phyloP scores from a whole-genome alignment of 2,329 filamentous ascomycete genomes.

The Scedosporium apiospermum region DNA sequence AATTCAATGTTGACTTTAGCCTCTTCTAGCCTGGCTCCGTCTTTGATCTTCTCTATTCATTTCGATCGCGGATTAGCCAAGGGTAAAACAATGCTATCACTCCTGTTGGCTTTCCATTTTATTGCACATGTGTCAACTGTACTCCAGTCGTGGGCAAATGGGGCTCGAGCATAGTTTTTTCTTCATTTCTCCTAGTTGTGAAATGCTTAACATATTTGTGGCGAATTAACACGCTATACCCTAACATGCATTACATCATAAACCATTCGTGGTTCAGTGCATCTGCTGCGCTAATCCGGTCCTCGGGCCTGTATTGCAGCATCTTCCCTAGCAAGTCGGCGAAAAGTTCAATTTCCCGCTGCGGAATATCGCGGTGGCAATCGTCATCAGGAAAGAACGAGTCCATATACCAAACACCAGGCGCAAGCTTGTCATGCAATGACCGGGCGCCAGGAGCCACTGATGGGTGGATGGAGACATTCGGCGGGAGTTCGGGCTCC shows the following conservation, averaged over 20 bases:
- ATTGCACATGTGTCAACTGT: no score
- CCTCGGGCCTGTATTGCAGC: slow-evolving; percentile 11
- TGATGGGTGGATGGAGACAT: neutral
- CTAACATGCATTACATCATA: neutral
- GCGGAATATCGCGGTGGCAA: slow-evolving; percentile 5
- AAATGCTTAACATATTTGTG: no score
- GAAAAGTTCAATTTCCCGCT: slow-evolving; percentile 14
- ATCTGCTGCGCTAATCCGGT: slow-evolving; percentile 10
- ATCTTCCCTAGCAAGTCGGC: slow-evolving; percentile 16
- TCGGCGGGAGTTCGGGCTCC: slow-evolving; percentile 1
- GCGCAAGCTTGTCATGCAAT: slow-evolving; percentile 9
- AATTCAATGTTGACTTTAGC: no score
- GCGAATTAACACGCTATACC: no score
- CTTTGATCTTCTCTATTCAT: no score
- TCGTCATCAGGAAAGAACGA: neutral
- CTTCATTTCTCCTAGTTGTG: no score
- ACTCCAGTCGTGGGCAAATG: no score
- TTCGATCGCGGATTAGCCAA: no score
- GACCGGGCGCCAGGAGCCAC: slow-evolving; percentile 6
- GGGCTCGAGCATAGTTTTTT: no score
- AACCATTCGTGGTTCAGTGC: slow-evolving; percentile 17
- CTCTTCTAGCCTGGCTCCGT: no score
- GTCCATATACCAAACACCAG: slow-evolving; percentile 7
- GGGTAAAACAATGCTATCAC: no score
- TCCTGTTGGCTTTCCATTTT: no score